Conservation (phyloP, 768 basidiomycete species). For the Boletus coccyginus region DNA sequence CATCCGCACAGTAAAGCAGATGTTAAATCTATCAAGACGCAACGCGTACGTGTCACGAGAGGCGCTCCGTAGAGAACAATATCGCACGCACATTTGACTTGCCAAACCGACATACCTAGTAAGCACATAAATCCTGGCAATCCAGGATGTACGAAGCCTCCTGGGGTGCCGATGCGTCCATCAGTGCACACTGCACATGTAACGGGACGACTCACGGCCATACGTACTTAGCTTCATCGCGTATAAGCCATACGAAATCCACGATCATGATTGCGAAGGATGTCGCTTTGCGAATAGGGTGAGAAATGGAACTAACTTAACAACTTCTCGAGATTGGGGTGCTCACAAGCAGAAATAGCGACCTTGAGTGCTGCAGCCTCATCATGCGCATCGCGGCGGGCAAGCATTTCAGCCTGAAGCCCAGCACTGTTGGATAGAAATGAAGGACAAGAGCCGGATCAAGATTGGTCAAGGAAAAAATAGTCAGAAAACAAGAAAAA, state of each 20-base stretch:
- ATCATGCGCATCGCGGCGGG: no score
- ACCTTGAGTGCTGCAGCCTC: neutral
- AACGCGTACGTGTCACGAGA: neutral
- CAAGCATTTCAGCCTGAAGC: no score
- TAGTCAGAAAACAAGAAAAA: no score
- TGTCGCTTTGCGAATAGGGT: neutral
- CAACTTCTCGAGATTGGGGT: no score
- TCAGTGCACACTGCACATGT: neutral
- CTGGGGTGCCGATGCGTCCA: neutral
- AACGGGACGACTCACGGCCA: slow-evolving; percentile 18
- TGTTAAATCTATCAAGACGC: slow-evolving; percentile 13
- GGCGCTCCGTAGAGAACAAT: no score
- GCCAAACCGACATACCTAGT: slow-evolving; percentile 14
- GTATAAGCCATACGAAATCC: slow-evolving; percentile 12
- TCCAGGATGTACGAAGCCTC: slow-evolving; percentile 2
- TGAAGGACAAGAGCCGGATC: no score
- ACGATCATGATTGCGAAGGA: slow-evolving; percentile 9
- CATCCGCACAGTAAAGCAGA: slow-evolving; percentile 23
- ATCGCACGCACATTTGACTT: slow-evolving; percentile 19
- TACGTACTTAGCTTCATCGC: slow-evolving; percentile 9
- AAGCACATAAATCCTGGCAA: slow-evolving; percentile 7
- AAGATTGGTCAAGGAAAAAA: no score
- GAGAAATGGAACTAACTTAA: neutral
- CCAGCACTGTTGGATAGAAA: no score
- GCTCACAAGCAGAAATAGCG: neutral